A percentile compares a stretch with the other conserved stretches of the same genome.
Conservation (phyloP, 1,139 yeast species). For the Yamadazyma membranifaciens region DNA sequence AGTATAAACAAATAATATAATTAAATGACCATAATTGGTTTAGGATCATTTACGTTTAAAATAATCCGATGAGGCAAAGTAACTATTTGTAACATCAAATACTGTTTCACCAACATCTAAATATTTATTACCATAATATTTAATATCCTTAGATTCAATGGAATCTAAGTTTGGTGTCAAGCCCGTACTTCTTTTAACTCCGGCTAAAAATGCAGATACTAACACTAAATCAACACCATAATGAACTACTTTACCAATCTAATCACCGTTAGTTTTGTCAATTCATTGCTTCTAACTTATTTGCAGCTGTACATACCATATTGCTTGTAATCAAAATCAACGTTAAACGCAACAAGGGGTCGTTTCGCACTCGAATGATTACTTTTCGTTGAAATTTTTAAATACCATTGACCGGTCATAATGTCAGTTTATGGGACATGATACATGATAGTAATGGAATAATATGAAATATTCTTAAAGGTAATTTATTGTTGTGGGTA, state of each 20-base stretch:
- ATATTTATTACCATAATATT: constrained; percentile 62
- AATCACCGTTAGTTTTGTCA: background rate
- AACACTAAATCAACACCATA: constrained; percentile 70
- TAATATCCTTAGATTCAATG: constrained; percentile 46
- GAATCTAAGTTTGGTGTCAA: constrained; percentile 48
- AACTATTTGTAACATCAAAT: constrained; percentile 70
- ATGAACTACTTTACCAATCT: constrained; percentile 67
- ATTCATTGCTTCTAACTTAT: background rate
- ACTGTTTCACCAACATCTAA: constrained; percentile 83
- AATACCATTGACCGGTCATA: no score
- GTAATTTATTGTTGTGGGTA: no score
- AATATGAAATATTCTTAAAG: no score
- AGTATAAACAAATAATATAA: background rate
- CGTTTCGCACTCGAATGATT: constrained; percentile 3
- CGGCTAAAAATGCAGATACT: constrained; percentile 82
- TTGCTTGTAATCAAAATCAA: background rate
- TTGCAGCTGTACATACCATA: constrained; percentile 2
- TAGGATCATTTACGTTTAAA: constrained; percentile 37
- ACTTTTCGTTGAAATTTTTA: background rate
- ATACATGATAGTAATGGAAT: no score
- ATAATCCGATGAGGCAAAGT: constrained; percentile 69
- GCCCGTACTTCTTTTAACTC: constrained; percentile 86
- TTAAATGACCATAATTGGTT: background rate
- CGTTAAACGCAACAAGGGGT: constrained; percentile 5
- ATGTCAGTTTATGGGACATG: no score